phyloP scores from a whole-genome alignment of 257 asterid genomes.

The Nicotiana undulata region DNA sequence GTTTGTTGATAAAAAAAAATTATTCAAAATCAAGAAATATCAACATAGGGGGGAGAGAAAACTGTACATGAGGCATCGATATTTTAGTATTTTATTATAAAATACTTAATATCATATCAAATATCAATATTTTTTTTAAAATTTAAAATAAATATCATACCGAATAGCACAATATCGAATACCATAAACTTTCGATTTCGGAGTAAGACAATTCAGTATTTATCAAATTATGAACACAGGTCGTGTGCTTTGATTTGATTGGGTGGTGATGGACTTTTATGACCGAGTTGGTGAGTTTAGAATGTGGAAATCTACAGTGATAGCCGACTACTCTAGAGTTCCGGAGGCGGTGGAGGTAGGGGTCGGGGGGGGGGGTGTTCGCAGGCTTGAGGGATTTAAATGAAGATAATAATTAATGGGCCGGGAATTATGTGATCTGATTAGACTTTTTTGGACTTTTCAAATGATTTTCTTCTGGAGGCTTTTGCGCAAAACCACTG shows the following conservation, averaged over 20 bases:
- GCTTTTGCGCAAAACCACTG: not conserved
- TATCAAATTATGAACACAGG: too few relatives aligned
- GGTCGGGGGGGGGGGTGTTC: not conserved
- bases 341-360: constrained; percentile 35
- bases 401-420: not conserved
- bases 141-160: too few relatives aligned
- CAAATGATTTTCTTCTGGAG: not conserved
- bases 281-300: not conserved
- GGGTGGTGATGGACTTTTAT: constrained; percentile 2
- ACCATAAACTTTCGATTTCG: too few relatives aligned
- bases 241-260: constrained; percentile 6
- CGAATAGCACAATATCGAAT: too few relatives aligned
- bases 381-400: not conserved
- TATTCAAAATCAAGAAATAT: too few relatives aligned
- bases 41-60: too few relatives aligned
- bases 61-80: too few relatives aligned
- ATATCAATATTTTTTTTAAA: too few relatives aligned
- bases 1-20: too few relatives aligned
- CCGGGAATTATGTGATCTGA: constrained; percentile 3
- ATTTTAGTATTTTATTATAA: too few relatives aligned
- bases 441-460: not conserved
- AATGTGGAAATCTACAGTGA: constrained; percentile 19
- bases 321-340: constrained; percentile 14
- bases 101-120: too few relatives aligned
- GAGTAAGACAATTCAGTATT: too few relatives aligned